These are phyloP conservation scores for Diutina mesorugosa DNA, from an alignment of 1,139 yeast genomes.

Conservation along the genomic window DNA sequence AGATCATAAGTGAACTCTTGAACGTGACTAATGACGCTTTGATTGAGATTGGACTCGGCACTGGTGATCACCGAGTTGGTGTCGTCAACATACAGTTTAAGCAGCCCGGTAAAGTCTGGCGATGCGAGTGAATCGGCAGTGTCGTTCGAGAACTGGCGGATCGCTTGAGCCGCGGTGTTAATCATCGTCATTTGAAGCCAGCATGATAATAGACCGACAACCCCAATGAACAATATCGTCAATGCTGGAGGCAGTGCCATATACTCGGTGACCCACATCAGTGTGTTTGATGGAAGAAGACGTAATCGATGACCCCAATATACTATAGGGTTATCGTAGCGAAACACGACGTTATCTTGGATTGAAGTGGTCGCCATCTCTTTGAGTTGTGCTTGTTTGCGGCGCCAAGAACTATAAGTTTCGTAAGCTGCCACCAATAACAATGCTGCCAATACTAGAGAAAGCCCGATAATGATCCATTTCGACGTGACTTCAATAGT, in stretches of 20 bases:
- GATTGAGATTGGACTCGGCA: neutral
- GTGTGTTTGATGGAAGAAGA: neutral
- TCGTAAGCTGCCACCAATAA: neutral
- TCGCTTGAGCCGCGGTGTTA: neutral
- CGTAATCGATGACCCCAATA: neutral
- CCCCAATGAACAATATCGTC: neutral
- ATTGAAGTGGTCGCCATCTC: neutral
- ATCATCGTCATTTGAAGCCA: neutral
- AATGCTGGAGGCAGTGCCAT: neutral
- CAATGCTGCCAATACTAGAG: neutral
- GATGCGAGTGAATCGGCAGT: neutral
- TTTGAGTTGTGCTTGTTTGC: neutral
- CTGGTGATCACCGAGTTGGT: neutral
- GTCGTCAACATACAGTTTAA: neutral
- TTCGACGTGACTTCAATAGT: neutral
- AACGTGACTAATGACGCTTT: neutral
- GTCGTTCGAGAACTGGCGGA: neutral
- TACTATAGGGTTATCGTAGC: neutral
- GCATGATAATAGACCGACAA: neutral
- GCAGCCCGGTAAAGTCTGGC: neutral
- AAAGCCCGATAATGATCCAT: neutral
- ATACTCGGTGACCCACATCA: neutral
- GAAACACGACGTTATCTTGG: neutral
- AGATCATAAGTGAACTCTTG: neutral
- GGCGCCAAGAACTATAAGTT: neutral